Evolutionary conservation across 2,329 filamentous ascomycete species (phyloP), one percentile per base, ranked within the genome.

Genomic region (Xylaria sp.): DNA sequence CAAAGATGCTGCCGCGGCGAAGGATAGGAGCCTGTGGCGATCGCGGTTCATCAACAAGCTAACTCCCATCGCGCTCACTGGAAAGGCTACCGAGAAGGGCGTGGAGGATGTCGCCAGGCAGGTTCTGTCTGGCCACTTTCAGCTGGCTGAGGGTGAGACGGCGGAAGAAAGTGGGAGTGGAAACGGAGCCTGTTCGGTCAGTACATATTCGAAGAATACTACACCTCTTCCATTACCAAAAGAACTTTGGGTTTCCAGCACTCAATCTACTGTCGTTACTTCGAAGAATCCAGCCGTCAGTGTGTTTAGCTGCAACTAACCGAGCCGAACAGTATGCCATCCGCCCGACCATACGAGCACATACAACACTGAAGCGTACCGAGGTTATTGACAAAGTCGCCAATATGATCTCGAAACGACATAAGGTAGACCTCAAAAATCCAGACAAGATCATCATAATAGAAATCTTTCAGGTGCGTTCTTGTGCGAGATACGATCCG

Each of bases 391-490:
- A 91, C 75, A 88, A 87, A 71, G 86, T 95, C 71, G 93, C 92
- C 4, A 82, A 84, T 48, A 81, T 90, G 37, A 87, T 94, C 69
- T 89, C 89, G 59, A 82, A 85, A 10, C 85, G 85, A 48, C 93
- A 96, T 81, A 91, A 90, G 76, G 93, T 96, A 67, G 89, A 94
- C 75, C 86, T 97, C n/a, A 88, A 85, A 57, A 87, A 85, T n/a
- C 92, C 92, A 41, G 92, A 95, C 81, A 89, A 93, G 77, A 88
- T 94, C 39, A 91, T 96, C 73, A 81, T 95, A 70, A 89, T 96
- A 66, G 92, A 96, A 75, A 87, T 96, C 66, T 95, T 92, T 79
- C 90, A 94, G 87, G 92, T 93, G 85, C 72, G 80, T 68, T 7
- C n/a, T 34, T 31, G 15, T 28, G 58, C 20, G 18, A 31, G 10